Percentiles rank a stretch among this genome's conserved stretches.
Conservation (phyloP, 108 stramenopile genomes). For the Nitzschia putrida region DNA sequence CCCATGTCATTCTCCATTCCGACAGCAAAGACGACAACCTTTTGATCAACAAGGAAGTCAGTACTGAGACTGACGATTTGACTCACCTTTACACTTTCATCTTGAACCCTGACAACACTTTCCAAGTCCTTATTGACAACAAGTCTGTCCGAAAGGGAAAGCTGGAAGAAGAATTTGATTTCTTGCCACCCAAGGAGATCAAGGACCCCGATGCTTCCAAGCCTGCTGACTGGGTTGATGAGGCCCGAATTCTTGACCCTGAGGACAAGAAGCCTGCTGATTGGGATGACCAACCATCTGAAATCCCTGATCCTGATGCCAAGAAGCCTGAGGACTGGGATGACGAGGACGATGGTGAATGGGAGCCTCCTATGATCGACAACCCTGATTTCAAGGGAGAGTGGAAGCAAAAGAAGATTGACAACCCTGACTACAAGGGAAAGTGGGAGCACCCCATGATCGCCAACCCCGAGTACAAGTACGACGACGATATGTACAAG, state of each 20-base stretch:
- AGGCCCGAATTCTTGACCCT: slow-evolving; percentile 92
- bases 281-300: slow-evolving; percentile 89
- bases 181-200: slow-evolving; percentile 88
- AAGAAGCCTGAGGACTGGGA: slow-evolving; percentile 98
- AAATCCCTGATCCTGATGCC: slow-evolving; percentile 94
- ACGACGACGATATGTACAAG: slow-evolving; percentile 85
- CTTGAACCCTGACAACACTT: slow-evolving; percentile 93
- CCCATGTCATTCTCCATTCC: slow-evolving; percentile 98
- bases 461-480: slow-evolving; percentile 93
- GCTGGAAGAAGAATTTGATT: slow-evolving; percentile 96
- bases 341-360: slow-evolving; percentile 99
- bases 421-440: slow-evolving; percentile 98
- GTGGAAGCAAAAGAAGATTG: slow-evolving; percentile 94
- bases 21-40: slow-evolving; percentile 92
- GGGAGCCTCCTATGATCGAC: slow-evolving; percentile 94
- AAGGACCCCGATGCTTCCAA: slow-evolving; percentile 94
- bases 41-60: slow-evolving; percentile 93
- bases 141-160: slow-evolving; percentile 88
- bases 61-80: slow-evolving; percentile 84
- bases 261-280: slow-evolving; percentile 96
- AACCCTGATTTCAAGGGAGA: slow-evolving; percentile 97
- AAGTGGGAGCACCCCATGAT: slow-evolving; percentile 94
- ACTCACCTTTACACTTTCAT: slow-evolving; percentile 97
- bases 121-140: slow-evolving; percentile 97
- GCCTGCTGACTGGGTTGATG: slow-evolving; percentile 98